These are phyloP conservation scores for Pholiota microspora DNA, from an alignment of 768 basidiomycete genomes.

Conservation along the genomic window DNA sequence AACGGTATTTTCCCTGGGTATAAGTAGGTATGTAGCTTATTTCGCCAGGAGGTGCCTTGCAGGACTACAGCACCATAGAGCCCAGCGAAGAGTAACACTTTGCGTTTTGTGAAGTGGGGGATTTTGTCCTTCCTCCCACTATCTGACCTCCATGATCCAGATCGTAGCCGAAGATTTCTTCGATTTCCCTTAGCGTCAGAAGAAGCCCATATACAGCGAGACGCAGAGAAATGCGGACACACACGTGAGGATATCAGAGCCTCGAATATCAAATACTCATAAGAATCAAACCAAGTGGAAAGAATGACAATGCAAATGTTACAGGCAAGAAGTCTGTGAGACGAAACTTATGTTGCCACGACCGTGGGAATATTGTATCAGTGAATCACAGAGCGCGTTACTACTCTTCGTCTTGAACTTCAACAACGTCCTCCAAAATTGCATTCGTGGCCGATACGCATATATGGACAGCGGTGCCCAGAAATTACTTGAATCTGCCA, in stretches of 20 bases:
- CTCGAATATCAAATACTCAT: too few species aligned
- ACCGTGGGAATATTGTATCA: slow-evolving; percentile 22
- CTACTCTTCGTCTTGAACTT: too few species aligned
- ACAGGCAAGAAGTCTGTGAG: too few species aligned
- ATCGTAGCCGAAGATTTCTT: slow-evolving; percentile 40
- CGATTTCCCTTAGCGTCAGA: slow-evolving; percentile 36
- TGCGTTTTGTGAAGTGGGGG: slow-evolving; percentile 78
- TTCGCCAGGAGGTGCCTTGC: slow-evolving; percentile 57
- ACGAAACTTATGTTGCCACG: too few species aligned
- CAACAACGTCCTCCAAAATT: neutral
- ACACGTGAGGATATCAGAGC: too few species aligned
- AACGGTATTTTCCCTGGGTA: too few species aligned
- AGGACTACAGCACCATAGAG: slow-evolving; percentile 76
- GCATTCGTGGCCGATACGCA: slow-evolving; percentile 21
- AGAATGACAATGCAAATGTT: too few species aligned
- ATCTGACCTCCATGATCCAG: slow-evolving; percentile 45
- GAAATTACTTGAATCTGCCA: slow-evolving; percentile 65
- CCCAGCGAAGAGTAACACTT: slow-evolving; percentile 86
- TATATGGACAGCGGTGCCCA: slow-evolving; percentile 35
- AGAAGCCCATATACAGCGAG: slow-evolving; percentile 35
- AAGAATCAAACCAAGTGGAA: too few species aligned
- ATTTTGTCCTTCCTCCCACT: slow-evolving; percentile 71
- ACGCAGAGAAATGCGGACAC: slow-evolving; percentile 61
- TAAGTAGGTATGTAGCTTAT: too few species aligned
- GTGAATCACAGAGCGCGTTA: too few species aligned